phyloP scores from a whole-genome alignment of 1,139 yeast genomes.

The Lodderomyces metapsilosis region DNA sequence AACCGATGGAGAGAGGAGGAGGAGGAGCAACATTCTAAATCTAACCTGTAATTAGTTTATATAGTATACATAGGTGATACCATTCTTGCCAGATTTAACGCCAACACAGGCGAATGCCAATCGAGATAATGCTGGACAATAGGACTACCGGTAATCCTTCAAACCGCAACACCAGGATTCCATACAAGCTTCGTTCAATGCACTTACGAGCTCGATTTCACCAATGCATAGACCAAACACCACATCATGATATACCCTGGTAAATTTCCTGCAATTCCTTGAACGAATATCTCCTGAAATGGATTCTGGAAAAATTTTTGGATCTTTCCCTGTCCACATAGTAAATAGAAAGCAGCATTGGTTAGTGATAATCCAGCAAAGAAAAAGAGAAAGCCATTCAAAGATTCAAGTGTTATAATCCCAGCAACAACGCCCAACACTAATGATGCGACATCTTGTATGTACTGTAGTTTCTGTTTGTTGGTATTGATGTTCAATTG shows the following conservation, averaged over 20 bases:
- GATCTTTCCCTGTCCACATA: constrained; percentile 46
- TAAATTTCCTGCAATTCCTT: constrained; percentile 55
- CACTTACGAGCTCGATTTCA: constrained; percentile 21
- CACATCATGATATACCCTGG: constrained; percentile 81
- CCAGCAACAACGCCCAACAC: constrained; percentile 74
- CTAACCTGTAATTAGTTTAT: too few species aligned
- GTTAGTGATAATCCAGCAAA: constrained; percentile 45
- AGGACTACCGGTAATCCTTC: not conserved
- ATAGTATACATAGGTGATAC: too few species aligned
- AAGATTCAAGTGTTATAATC: constrained; percentile 63
- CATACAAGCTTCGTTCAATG: not conserved
- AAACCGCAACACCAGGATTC: not conserved
- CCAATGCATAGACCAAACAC: constrained; percentile 77
- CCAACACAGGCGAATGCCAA: not conserved
- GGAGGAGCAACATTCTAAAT: too few species aligned
- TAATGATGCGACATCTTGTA: constrained; percentile 66
- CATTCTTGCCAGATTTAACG: too few species aligned
- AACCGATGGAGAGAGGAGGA: not conserved
- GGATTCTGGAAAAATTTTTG: constrained; percentile 52
- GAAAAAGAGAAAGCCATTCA: constrained; percentile 62
- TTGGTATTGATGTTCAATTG: constrained; percentile 33
- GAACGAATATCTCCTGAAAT: constrained; percentile 53
- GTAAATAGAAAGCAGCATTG: constrained; percentile 39
- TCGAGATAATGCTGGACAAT: too few species aligned
- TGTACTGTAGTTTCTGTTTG: constrained; percentile 43